phyloP scores from a whole-genome alignment of 768 basidiomycete species.

The Mycena rebaudengoi region DNA sequence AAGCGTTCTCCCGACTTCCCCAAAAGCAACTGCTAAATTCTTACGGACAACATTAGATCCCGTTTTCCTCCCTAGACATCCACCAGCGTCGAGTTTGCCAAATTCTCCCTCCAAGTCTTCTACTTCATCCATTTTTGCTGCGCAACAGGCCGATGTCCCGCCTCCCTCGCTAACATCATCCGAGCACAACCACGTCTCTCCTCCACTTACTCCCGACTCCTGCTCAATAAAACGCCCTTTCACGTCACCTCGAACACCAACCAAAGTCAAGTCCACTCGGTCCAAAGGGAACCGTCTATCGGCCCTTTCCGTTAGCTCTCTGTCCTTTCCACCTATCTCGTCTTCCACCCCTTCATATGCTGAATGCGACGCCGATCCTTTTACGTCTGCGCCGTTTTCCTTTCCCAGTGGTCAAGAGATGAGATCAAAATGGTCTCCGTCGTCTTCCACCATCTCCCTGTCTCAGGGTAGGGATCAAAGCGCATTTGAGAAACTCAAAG shows the following conservation, averaged over 20 bases:
- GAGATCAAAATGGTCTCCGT: conserved; percentile 24
- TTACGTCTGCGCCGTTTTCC: background rate
- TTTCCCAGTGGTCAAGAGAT: background rate
- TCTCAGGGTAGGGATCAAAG: background rate
- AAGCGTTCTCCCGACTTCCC: no score
- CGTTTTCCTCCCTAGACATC: no score
- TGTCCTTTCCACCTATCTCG: conserved; percentile 24
- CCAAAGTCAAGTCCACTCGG: background rate
- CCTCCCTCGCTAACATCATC: background rate
- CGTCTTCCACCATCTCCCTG: conserved; percentile 14
- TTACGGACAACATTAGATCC: no score
- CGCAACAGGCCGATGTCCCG: no score
- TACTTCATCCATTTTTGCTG: no score
- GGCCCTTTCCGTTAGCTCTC: conserved; percentile 7
- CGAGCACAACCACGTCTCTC: background rate
- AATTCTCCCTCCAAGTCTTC: no score
- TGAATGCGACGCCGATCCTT: conserved; percentile 22
- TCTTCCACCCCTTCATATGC: conserved; percentile 14
- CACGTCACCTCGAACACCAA: background rate
- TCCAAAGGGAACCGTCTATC: conserved; percentile 12
- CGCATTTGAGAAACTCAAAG: conserved; percentile 5
- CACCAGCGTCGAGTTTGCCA: no score
- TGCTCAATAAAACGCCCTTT: background rate
- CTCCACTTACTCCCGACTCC: no score
- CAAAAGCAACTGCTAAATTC: no score